These are phyloP conservation scores for Solanum microdontum DNA, from an alignment of 257 asterid genomes.

Conservation along the genomic window DNA sequence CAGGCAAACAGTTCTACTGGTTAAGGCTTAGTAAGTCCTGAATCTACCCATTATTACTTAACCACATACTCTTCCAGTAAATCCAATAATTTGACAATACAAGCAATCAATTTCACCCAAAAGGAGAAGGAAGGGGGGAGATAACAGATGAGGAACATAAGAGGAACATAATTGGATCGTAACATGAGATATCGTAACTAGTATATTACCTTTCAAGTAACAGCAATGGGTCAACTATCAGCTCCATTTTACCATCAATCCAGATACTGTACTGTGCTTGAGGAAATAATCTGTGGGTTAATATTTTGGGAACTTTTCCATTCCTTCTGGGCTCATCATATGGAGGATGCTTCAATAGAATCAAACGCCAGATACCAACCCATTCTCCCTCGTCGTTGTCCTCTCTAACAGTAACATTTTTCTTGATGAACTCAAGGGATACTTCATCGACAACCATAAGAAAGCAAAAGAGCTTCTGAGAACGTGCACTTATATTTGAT, in stretches of 20 bases:
- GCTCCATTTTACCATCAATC: slow-evolving; percentile 99
- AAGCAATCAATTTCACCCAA: neutral
- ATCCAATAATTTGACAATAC: neutral
- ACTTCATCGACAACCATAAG: slow-evolving; percentile 92
- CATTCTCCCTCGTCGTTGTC: slow-evolving; percentile 76
- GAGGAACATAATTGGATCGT: neutral
- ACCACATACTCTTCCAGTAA: neutral
- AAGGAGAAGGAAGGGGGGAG: neutral
- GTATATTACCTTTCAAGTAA: slow-evolving; percentile 70
- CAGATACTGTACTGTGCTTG: slow-evolving; percentile 90
- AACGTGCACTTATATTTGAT: slow-evolving; percentile 63
- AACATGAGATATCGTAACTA: neutral
- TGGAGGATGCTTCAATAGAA: slow-evolving; percentile 77
- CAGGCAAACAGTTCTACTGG: neutral
- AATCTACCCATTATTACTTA: neutral
- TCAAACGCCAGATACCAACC: slow-evolving; percentile 94
- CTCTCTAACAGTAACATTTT: slow-evolving; percentile 54
- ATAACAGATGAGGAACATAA: neutral
- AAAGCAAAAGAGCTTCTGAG: slow-evolving; percentile 71
- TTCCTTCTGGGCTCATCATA: slow-evolving; percentile 98
- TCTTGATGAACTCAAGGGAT: slow-evolving; percentile 65
- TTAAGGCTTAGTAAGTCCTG: neutral
- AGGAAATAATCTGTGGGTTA: slow-evolving; percentile 90
- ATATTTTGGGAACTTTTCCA: slow-evolving; percentile 95
- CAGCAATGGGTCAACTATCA: slow-evolving; percentile 87